Base-by-base conservation (phyloP, 2,329 filamentous ascomycete genomes). In the Ophioceras dolichostomum region DNA sequence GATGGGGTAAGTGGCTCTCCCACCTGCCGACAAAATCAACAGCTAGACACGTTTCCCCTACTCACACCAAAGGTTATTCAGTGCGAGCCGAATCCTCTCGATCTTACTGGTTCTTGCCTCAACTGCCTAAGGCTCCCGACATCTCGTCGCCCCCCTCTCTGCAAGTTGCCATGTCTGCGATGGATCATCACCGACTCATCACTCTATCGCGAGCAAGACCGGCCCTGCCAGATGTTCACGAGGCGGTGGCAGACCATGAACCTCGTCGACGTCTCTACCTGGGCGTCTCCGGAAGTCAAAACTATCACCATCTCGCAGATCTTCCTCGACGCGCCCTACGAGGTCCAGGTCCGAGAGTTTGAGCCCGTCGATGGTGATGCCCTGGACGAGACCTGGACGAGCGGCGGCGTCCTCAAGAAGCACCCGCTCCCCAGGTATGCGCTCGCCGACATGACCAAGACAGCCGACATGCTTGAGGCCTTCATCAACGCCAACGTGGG, bases 121-220 rank as follows among this genome's bases (percentile, higher is more conserved):
- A n/a, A 16, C 28, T 30, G 28, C 28, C 14, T 4, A 16, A 10
- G 5, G n/a, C 28, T 30, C 10, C n/a, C 14, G n/a, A n/a, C 17
- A 4, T 7, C n/a, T 16, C 8, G 10, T 16, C 14, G 17, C 7
- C 9, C 28, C 28, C 8, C 17, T 16, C 7, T 30, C n/a, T 16
- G n/a, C 28, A 30, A 30, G 9, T 10, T 47, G 54, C 51, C 55
- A 48, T 58, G 42, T 39, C 50, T 45, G 22, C 39, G 45, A 1
- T 45, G 41, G 31, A 45, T 47, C 13, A 41, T 49, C 36, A 47
- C 47, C 5, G 47, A 49, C 19, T 42, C 47, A 2, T 41, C 42
- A 9, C 41, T 49, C 17, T 49, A 47, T 38, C 41, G 47, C 4
- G 45, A 49, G 29, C 47, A 49, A 28, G 22, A 32, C 3, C 41